Conservation (phyloP, 768 basidiomycete genomes). For the Arthromyces matolae region DNA sequence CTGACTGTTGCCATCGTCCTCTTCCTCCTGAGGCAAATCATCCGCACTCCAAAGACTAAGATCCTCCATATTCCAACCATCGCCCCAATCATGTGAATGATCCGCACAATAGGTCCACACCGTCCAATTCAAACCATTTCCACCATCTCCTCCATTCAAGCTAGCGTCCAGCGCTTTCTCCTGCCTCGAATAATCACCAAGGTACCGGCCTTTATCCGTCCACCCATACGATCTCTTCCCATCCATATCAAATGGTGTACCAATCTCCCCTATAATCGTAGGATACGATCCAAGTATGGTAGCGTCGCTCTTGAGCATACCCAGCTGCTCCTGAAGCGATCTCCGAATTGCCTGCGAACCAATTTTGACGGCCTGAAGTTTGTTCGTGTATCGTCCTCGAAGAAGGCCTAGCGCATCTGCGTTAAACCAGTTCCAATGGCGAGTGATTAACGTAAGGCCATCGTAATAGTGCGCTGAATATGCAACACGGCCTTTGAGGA, state of each 20-base stretch:
- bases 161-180: slow-evolving; percentile 87
- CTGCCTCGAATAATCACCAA: slow-evolving; percentile 75
- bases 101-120: slow-evolving; percentile 89
- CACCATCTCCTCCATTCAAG: slow-evolving; percentile 72
- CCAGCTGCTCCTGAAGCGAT: slow-evolving; percentile 79
- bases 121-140: slow-evolving; percentile 73
- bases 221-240: slow-evolving; percentile 79
- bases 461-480: slow-evolving; percentile 93
- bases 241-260: slow-evolving; percentile 94
- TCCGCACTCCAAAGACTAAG: slow-evolving; percentile 83
- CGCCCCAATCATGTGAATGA: slow-evolving; percentile 84
- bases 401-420: slow-evolving; percentile 93
- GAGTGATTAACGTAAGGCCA: slow-evolving; percentile 86
- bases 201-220: slow-evolving; percentile 58
- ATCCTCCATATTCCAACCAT: slow-evolving; percentile 97
- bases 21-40: slow-evolving; percentile 43
- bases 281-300: slow-evolving; percentile 69
- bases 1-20: slow-evolving; percentile 15
- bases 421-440: slow-evolving; percentile 94
- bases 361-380: slow-evolving; percentile 70
- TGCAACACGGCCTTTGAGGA: slow-evolving; percentile 58
- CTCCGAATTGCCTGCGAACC: slow-evolving; percentile 83
- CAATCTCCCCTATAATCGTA: slow-evolving; percentile 93
- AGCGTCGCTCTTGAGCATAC: slow-evolving; percentile 71
- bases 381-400: slow-evolving; percentile 70